Conservation (phyloP, 1,139 yeast species). For the Yamadazyma mexicana region DNA sequence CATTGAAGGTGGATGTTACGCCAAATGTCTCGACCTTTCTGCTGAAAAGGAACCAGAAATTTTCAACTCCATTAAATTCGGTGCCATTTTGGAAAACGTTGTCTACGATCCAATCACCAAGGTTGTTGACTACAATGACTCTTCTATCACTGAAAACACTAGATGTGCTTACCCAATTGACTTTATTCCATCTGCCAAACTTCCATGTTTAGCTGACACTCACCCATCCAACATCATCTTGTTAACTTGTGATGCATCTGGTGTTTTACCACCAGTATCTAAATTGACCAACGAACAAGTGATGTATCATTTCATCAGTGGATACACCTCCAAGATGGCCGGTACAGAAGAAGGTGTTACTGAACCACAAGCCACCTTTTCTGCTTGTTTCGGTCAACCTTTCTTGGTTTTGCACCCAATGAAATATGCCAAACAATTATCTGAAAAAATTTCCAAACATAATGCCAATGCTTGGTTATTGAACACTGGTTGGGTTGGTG, state of each 20-base stretch:
- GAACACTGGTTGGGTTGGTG: slow-evolving; percentile 99
- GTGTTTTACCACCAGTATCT: slow-evolving; percentile 97
- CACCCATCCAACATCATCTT: slow-evolving; percentile 93
- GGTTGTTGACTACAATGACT: slow-evolving; percentile 81
- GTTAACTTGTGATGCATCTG: slow-evolving; percentile 97
- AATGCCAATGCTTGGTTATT: slow-evolving; percentile 94
- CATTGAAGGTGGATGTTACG: slow-evolving; percentile 99
- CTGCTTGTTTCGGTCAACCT: slow-evolving; percentile 99
- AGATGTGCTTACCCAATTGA: slow-evolving; percentile 99
- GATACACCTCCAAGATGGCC: slow-evolving; percentile 99
- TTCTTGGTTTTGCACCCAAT: slow-evolving; percentile 98
- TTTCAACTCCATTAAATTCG: slow-evolving; percentile 91
- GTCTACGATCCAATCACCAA: slow-evolving; percentile 79
- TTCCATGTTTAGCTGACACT: slow-evolving; percentile 86
- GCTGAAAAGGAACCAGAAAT: slow-evolving; percentile 97
- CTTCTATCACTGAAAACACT: slow-evolving; percentile 90
- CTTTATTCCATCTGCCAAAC: slow-evolving; percentile 92
- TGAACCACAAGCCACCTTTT: slow-evolving; percentile 97
- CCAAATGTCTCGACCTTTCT: slow-evolving; percentile 89
- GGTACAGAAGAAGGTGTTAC: slow-evolving; percentile 99
- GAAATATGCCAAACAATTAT: slow-evolving; percentile 95
- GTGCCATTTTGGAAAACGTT: slow-evolving; percentile 92
- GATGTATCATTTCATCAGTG: slow-evolving; percentile 98
- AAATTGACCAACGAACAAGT: slow-evolving; percentile 93
- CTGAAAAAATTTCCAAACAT: slow-evolving; percentile 88